Conservation (phyloP, 2,329 filamentous ascomycete genomes). For the Rhynchosporium agropyri region DNA sequence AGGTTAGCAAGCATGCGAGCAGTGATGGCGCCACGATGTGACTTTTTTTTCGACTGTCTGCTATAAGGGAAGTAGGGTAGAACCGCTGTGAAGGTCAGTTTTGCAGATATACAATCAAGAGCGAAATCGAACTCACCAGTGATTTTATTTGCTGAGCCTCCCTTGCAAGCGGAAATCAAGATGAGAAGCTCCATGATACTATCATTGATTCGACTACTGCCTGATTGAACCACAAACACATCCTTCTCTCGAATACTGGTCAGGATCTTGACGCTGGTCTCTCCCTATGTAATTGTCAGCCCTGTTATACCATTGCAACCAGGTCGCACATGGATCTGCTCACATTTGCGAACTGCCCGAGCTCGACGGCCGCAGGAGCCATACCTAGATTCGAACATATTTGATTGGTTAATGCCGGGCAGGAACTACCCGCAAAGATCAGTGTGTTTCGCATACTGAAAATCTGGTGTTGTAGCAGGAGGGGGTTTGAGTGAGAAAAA, state of each 20-base stretch:
- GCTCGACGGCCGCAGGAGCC: slow-evolving; percentile 64
- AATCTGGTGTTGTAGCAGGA: slow-evolving; percentile 19
- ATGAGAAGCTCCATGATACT: slow-evolving; percentile 99
- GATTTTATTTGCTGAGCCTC: slow-evolving; percentile 93
- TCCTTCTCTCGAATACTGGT: slow-evolving; percentile 92
- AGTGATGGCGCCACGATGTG: slow-evolving; percentile 92
- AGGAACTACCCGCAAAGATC: slow-evolving; percentile 69
- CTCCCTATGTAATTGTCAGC: slow-evolving; percentile 54
- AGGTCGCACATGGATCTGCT: slow-evolving; percentile 44
- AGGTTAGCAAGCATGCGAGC: slow-evolving; percentile 97
- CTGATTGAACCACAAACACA: slow-evolving; percentile 98
- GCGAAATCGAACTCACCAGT: slow-evolving; percentile 66
- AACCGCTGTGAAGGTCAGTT: slow-evolving; percentile 60
- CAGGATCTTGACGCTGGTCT: slow-evolving; percentile 70
- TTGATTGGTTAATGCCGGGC: slow-evolving; percentile 63
- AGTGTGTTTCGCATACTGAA: slow-evolving; percentile 63
- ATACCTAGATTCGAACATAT: slow-evolving; percentile 72
- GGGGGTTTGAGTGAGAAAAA: slow-evolving; percentile 16
- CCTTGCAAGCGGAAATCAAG: slow-evolving; percentile 98
- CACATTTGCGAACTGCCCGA: slow-evolving; percentile 72
- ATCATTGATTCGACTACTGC: slow-evolving; percentile 95
- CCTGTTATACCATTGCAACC: slow-evolving; percentile 30
- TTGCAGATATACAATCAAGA: background rate
- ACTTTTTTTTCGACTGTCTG: slow-evolving; percentile 98
- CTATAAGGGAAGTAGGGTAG: slow-evolving; percentile 98